These are phyloP conservation scores for Sarcomyxa edulis DNA, from an alignment of 768 basidiomycete species.

Conservation along the genomic window DNA sequence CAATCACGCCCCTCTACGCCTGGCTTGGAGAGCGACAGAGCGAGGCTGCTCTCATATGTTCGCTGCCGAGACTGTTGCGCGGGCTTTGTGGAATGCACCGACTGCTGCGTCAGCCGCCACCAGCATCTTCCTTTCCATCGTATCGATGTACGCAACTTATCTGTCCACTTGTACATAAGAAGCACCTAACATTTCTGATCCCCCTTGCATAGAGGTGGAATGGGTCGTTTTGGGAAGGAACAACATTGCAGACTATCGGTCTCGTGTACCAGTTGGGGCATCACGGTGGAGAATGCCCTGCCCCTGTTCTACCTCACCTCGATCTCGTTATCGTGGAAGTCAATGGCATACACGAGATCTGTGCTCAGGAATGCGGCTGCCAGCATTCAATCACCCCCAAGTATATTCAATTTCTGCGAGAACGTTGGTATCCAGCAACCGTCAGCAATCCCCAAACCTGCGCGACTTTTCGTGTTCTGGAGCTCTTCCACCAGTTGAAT, in stretches of 20 bases:
- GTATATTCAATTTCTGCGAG: conserved; percentile 4
- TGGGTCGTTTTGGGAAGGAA: conserved; percentile 7
- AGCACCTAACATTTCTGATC: background rate
- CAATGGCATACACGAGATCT: conserved; percentile 18
- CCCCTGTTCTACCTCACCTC: background rate
- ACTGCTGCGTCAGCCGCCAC: conserved; percentile 4
- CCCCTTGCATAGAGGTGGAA: conserved; percentile 13
- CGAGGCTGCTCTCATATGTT: too few relatives aligned
- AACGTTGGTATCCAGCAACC: conserved; percentile 13
- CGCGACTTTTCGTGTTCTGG: conserved; percentile 7
- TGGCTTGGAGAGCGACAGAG: too few relatives aligned
- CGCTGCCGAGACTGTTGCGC: conserved; percentile 10
- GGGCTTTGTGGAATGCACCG: conserved; percentile 3
- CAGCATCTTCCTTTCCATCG: conserved; percentile 7
- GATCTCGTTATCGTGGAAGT: conserved; percentile 15
- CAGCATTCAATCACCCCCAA: background rate
- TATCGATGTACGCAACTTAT: conserved; percentile 10
- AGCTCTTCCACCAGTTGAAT: conserved; percentile 5
- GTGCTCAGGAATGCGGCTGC: conserved; percentile 20
- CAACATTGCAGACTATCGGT: conserved; percentile 11
- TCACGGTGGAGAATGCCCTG: conserved; percentile 7
- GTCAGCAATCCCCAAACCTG: conserved; percentile 9
- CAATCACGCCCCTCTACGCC: too few relatives aligned
- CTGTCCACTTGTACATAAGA: too few relatives aligned
- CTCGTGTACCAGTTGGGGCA: conserved; percentile 21